These are phyloP conservation scores for Telopea speciosissima DNA, from an alignment of 177 flowering plant species.

Conservation along the genomic window DNA sequence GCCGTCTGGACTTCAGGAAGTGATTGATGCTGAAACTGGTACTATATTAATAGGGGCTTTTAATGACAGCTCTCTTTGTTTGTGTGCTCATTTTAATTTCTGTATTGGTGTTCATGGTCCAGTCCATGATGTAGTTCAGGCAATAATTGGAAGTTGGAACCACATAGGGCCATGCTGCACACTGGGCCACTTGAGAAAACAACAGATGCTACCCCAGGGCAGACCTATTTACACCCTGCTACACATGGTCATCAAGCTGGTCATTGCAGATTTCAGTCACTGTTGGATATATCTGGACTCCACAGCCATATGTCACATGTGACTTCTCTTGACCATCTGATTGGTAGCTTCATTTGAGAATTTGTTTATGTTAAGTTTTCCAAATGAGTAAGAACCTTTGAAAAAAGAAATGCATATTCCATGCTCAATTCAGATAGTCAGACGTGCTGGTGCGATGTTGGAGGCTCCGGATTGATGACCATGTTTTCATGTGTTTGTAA, in stretches of 20 bases:
- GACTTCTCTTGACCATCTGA: background rate
- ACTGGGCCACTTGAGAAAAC: too few species aligned
- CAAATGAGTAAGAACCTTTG: too few species aligned
- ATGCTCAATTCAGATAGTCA: background rate
- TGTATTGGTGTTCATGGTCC: too few species aligned
- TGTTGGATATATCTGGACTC: background rate
- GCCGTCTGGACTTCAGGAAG: slow-evolving; percentile 82
- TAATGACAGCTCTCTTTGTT: background rate
- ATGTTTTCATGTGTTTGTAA: background rate
- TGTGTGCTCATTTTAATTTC: background rate
- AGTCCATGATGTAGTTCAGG: too few species aligned
- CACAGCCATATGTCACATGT: background rate
- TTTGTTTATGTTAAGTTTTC: too few species aligned
- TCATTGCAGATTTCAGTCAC: background rate
- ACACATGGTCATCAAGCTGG: background rate
- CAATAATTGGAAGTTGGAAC: too few species aligned
- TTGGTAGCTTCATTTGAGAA: background rate
- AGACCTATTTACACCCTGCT: too few species aligned
- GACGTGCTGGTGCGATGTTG: background rate
- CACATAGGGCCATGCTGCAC: too few species aligned
- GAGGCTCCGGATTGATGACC: background rate
- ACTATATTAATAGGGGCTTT: slow-evolving; percentile 9
- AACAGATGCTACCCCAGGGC: too few species aligned
- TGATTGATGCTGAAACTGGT: slow-evolving; percentile 74
- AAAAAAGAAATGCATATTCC: background rate